Evolutionary conservation across 805 yeast species (phyloP).

Genomic region (Zygoascus biomembranicola): DNA sequence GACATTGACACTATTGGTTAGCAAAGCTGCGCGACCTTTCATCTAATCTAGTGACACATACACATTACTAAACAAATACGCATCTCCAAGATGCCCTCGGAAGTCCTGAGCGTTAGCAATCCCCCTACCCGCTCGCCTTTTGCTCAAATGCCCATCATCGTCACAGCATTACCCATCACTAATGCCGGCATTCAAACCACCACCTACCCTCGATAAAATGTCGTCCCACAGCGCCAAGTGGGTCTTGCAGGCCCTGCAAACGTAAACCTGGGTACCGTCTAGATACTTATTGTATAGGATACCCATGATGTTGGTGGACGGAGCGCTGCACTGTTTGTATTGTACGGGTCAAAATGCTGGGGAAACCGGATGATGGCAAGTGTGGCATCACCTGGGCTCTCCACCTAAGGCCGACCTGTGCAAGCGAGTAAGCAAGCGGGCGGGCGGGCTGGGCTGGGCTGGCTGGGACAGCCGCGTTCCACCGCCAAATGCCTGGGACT

Average conservation of each 20-base stretch:
- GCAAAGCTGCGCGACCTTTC: not conserved
- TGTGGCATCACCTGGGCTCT: no score
- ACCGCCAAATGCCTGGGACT: no score
- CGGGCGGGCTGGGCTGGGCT: no score
- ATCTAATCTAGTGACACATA: constrained; percentile 14
- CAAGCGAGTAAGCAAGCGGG: no score
- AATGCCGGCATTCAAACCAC: not conserved
- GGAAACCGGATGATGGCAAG: no score
- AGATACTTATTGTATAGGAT: constrained; percentile 37
- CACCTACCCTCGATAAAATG: constrained; percentile 33
- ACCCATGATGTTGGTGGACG: constrained; percentile 38
- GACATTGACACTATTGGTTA: constrained; percentile 32
- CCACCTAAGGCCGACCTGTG: no score
- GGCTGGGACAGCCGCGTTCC: no score
- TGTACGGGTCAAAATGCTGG: no score
- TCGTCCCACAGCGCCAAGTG: constrained; percentile 33
- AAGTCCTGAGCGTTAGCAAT: constrained; percentile 29
- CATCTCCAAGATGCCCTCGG: constrained; percentile 50
- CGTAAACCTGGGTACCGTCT: constrained; percentile 28
- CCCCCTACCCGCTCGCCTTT: not conserved
- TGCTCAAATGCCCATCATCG: not conserved
- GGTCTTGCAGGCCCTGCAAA: constrained; percentile 34
- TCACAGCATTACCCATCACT: not conserved
- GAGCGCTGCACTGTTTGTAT: no score
- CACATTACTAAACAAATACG: constrained; percentile 44